A percentile compares a stretch with the other conserved stretches of the same genome.
phyloP scores from a whole-genome alignment of 1,284 basidiomycete species.

The Puccinia triticina region DNA sequence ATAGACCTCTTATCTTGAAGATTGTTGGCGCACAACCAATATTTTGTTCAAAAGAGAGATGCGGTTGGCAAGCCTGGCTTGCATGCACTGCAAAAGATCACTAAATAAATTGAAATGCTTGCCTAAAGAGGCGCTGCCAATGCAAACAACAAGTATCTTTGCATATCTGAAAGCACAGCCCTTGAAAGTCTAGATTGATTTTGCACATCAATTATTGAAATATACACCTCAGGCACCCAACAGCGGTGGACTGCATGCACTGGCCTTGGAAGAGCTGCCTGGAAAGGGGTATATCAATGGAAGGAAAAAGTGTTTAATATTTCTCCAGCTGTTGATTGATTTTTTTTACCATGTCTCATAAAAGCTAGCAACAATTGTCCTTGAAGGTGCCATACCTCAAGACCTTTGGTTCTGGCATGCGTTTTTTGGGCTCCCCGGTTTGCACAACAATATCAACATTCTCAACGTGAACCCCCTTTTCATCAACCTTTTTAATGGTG shows the following conservation, averaged over 20 bases:
- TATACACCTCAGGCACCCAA: conserved; percentile 19
- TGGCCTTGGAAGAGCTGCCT: conserved; percentile 35
- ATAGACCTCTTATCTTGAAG: neutral
- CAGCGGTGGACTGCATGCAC: conserved; percentile 20
- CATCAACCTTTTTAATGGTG: neutral
- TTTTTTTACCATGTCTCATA: neutral
- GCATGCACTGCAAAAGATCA: conserved; percentile 16
- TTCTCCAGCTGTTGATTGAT: neutral
- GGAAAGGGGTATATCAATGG: conserved; percentile 4
- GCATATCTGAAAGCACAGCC: neutral
- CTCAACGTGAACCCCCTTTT: neutral
- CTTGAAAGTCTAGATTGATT: neutral
- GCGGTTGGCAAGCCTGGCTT: neutral
- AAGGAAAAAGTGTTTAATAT: neutral
- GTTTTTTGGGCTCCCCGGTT: neutral
- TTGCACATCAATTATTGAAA: neutral
- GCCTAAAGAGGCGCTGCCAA: neutral
- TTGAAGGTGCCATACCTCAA: neutral
- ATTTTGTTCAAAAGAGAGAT: neutral
- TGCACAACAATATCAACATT: conserved; percentile 13
- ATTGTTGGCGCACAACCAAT: neutral
- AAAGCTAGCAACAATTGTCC: neutral
- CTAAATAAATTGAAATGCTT: neutral
- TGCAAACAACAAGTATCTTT: neutral
- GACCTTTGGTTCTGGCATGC: conserved; percentile 9